phyloP scores from a whole-genome alignment of 805 yeast species.

The Blastobotrys parvus region DNA sequence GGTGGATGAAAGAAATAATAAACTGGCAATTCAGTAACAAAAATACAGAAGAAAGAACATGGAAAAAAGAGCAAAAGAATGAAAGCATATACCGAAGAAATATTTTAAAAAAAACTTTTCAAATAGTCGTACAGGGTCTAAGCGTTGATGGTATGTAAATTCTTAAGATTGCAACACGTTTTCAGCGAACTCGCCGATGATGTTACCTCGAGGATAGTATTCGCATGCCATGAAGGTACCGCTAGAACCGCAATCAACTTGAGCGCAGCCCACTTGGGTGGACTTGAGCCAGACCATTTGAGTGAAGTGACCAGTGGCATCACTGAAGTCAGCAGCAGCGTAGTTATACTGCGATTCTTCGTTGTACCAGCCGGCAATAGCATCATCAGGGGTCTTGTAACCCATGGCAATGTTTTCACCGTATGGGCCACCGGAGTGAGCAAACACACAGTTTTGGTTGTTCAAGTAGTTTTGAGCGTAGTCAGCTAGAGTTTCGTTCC shows the following conservation, averaged over 20 bases:
- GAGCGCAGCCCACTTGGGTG: conserved; percentile 62
- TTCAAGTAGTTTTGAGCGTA: conserved; percentile 49
- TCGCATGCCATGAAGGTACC: conserved; percentile 65
- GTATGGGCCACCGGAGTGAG: conserved; percentile 57
- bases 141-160: background rate
- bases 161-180: conserved; percentile 13
- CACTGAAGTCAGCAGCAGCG: conserved; percentile 33
- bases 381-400: conserved; percentile 36
- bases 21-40: too few relatives aligned
- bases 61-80: background rate
- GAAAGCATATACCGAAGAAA: too few relatives aligned
- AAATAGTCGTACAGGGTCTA: background rate
- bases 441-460: conserved; percentile 41
- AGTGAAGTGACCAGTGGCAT: conserved; percentile 68
- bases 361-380: conserved; percentile 65
- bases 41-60: background rate
- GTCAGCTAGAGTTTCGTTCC: conserved; percentile 46
- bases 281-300: conserved; percentile 68
- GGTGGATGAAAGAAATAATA: too few relatives aligned
- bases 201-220: conserved; percentile 69
- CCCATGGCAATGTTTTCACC: conserved; percentile 85
- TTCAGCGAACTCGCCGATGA: conserved; percentile 18
- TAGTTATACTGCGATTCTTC: conserved; percentile 50
- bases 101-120: background rate
- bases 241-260: conserved; percentile 46